phyloP scores from a whole-genome alignment of 78 protist species.

The Trichosphaerium sp. region DNA sequence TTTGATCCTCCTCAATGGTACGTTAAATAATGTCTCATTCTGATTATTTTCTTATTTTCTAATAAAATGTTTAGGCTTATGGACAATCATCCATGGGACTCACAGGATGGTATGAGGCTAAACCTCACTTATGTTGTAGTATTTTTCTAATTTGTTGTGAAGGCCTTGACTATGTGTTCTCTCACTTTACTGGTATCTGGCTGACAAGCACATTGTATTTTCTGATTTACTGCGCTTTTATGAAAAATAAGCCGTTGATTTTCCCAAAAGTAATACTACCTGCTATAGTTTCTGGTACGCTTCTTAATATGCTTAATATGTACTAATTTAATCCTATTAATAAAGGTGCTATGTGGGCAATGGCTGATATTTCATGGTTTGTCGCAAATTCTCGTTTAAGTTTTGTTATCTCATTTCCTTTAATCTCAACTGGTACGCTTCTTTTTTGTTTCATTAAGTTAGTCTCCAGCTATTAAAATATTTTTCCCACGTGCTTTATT shows the following conservation, averaged over 20 bases:
- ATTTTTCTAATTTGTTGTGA: no score
- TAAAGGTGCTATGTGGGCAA: conserved; percentile 52
- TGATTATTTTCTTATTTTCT: no score
- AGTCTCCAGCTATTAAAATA: no score
- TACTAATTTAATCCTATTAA: conserved; percentile 5
- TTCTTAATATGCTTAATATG: conserved; percentile 60
- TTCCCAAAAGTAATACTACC: conserved; percentile 50
- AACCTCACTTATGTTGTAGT: no score
- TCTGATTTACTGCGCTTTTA: conserved; percentile 22
- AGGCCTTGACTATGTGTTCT: conserved; percentile 44
- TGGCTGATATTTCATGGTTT: conserved; percentile 5
- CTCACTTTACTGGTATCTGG: conserved; percentile 74
- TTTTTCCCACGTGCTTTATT: no score
- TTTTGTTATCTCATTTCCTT: conserved; percentile 15
- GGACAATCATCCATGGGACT: background rate
- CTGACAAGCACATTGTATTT: conserved; percentile 48
- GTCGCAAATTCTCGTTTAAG: conserved; percentile 12
- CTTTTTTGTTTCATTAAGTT: no score
- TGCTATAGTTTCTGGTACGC: conserved; percentile 55
- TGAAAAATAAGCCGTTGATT: conserved; percentile 37
- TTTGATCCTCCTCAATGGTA: conserved; percentile 14
- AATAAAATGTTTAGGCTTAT: background rate
- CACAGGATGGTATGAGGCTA: no score
- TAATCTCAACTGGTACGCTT: conserved; percentile 16
- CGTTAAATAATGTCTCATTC: no score